These are phyloP conservation scores for Hyphopichia burtonii DNA, from an alignment of 1,139 yeast genomes.

Conservation along the genomic window DNA sequence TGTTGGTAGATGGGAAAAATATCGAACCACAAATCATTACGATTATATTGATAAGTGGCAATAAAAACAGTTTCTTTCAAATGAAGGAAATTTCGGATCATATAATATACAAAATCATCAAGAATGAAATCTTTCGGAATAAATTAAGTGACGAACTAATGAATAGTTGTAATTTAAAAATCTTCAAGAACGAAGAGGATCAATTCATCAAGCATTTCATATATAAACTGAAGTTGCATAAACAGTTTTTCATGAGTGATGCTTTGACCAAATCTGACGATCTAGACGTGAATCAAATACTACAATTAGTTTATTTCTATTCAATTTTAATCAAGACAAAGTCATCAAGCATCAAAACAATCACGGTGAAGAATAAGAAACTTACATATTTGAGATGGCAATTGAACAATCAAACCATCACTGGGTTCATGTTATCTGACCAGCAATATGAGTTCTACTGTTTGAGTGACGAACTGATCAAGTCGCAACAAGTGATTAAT, in stretches of 20 bases:
- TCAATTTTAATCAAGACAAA: constrained; percentile 28
- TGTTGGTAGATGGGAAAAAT: constrained; percentile 14
- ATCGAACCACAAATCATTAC: constrained; percentile 39
- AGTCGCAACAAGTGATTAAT: constrained; percentile 31
- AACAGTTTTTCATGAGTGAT: constrained; percentile 36
- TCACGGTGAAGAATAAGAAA: constrained; percentile 22
- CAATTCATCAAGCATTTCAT: constrained; percentile 76
- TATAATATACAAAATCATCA: constrained; percentile 45
- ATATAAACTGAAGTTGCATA: constrained; percentile 62
- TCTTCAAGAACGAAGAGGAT: constrained; percentile 50
- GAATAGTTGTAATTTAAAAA: constrained; percentile 10
- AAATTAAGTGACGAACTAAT: constrained; percentile 36
- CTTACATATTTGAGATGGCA: constrained; percentile 35
- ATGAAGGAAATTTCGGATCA: constrained; percentile 60
- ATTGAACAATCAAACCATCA: constrained; percentile 14
- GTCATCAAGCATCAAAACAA: constrained; percentile 20
- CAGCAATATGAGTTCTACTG: constrained; percentile 39
- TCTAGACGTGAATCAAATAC: constrained; percentile 8
- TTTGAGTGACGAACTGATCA: constrained; percentile 27
- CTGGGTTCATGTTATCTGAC: constrained; percentile 42
- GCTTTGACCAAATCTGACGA: constrained; percentile 8
- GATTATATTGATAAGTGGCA: constrained; percentile 75
- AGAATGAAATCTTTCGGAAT: constrained; percentile 33
- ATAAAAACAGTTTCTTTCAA: constrained; percentile 76
- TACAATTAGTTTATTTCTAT: constrained; percentile 34